A percentile compares a stretch with the other conserved stretches of the same genome.
These are phyloP conservation scores for Chernovozyma aurita DNA, from an alignment of 1,139 yeast species.

Conservation along the genomic window DNA sequence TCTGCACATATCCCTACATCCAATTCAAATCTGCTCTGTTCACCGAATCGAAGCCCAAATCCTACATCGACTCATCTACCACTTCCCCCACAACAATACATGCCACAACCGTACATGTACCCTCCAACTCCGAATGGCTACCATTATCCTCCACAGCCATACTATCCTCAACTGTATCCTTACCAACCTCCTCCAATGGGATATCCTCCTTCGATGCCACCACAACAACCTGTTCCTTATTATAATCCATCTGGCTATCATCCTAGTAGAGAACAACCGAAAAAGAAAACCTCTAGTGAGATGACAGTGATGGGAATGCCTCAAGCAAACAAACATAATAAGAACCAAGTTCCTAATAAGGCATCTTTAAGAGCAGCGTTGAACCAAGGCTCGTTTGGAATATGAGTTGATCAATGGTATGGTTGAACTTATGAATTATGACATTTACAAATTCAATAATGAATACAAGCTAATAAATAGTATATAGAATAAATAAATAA, in stretches of 20 bases:
- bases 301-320: conserved; percentile 38
- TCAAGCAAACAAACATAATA: conserved; percentile 27
- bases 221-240: conserved; percentile 10
- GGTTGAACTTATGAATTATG: conserved; percentile 1
- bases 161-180: conserved; percentile 5
- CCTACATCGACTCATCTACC: background rate
- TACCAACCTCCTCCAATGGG: conserved; percentile 11
- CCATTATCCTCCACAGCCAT: conserved; percentile 6
- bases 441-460: no score
- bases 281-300: conserved; percentile 22
- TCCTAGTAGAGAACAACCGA: conserved; percentile 1
- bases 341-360: conserved; percentile 32
- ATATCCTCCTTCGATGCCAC: conserved; percentile 9
- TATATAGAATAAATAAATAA: conserved; percentile 1
- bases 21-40: background rate
- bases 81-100: conserved; percentile 7
- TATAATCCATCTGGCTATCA: background rate
- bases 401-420: no score
- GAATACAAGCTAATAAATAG: background rate
- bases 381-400: conserved; percentile 39
- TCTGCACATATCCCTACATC: background rate
- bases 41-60: conserved; percentile 5
- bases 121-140: conserved; percentile 9
- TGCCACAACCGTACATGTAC: conserved; percentile 15
- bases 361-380: conserved; percentile 42